A percentile compares a stretch with the other conserved stretches of the same genome.
Conservation (phyloP, 2,329 filamentous ascomycete genomes). For the Trichoderma koningii region DNA sequence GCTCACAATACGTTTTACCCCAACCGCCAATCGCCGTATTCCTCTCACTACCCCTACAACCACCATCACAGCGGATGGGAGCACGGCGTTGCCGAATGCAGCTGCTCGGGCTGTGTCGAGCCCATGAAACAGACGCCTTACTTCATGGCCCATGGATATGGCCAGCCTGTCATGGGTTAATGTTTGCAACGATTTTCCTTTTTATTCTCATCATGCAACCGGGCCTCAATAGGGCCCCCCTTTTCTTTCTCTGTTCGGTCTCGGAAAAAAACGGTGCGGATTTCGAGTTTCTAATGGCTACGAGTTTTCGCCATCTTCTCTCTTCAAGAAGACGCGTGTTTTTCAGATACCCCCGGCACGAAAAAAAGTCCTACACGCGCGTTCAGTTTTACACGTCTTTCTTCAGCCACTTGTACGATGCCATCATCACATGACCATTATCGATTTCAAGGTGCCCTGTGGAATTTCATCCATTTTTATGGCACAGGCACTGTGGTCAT, state of each 20-base stretch:
- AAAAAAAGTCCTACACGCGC: slow-evolving; percentile 38
- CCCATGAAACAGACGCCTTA: slow-evolving; percentile 52
- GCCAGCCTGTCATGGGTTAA: slow-evolving; percentile 59
- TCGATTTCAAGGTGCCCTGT: slow-evolving; percentile 10
- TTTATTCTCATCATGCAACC: slow-evolving; percentile 19
- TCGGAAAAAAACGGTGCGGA: slow-evolving; percentile 27
- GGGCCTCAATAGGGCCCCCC: slow-evolving; percentile 7
- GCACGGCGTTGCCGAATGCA: slow-evolving; percentile 52
- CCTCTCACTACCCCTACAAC: slow-evolving; percentile 49
- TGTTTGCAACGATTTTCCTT: slow-evolving; percentile 32
- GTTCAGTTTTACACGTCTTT: slow-evolving; percentile 32
- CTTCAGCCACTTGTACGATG: slow-evolving; percentile 24
- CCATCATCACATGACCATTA: slow-evolving; percentile 6
- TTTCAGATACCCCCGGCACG: slow-evolving; percentile 46
- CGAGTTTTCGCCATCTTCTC: slow-evolving; percentile 39
- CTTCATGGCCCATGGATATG: slow-evolving; percentile 52
- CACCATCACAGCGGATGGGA: slow-evolving; percentile 55
- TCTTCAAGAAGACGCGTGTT: slow-evolving; percentile 37
- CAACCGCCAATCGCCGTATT: slow-evolving; percentile 46
- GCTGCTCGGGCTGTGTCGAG: slow-evolving; percentile 50
- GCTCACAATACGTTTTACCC: slow-evolving; percentile 46
- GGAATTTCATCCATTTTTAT: slow-evolving; percentile 2
- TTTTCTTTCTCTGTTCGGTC: slow-evolving; percentile 23
- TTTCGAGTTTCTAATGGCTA: slow-evolving; percentile 37
- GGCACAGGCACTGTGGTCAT: slow-evolving; percentile 12